phyloP scores from a whole-genome alignment of 768 basidiomycete genomes.

The Guyanaporus albipodus region DNA sequence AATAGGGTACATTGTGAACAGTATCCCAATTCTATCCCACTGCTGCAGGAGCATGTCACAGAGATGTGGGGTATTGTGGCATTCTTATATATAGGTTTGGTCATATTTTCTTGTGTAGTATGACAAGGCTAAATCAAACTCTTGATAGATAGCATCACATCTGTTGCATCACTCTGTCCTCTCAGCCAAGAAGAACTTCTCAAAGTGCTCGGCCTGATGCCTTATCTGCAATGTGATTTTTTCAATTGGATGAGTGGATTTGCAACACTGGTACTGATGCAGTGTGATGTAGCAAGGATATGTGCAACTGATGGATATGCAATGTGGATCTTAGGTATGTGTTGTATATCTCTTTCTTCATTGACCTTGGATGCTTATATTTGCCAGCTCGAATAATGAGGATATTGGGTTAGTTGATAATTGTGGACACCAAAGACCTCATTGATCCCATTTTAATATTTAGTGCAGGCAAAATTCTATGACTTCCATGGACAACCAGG shows the following conservation, averaged over 20 bases:
- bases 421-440: too few relatives aligned
- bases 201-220: background rate
- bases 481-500: constrained; percentile 2
- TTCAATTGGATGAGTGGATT: too few relatives aligned
- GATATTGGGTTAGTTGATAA: background rate
- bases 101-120: too few relatives aligned
- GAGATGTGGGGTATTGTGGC: background rate
- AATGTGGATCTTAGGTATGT: background rate
- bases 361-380: too few relatives aligned
- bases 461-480: background rate
- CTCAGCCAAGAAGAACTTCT: background rate
- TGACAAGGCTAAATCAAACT: too few relatives aligned
- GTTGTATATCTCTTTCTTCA: too few relatives aligned
- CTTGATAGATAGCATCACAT: background rate
- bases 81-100: background rate
- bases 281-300: too few relatives aligned
- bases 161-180: background rate
- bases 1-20: constrained; percentile 1
- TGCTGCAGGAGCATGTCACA: background rate
- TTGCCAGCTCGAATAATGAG: background rate
- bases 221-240: background rate
- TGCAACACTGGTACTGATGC: too few relatives aligned
- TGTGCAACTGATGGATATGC: background rate
- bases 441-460: too few relatives aligned
- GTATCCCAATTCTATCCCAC: background rate